These are phyloP conservation scores for Fusarium albidum DNA, from an alignment of 2,329 filamentous ascomycete species.

Conservation along the genomic window DNA sequence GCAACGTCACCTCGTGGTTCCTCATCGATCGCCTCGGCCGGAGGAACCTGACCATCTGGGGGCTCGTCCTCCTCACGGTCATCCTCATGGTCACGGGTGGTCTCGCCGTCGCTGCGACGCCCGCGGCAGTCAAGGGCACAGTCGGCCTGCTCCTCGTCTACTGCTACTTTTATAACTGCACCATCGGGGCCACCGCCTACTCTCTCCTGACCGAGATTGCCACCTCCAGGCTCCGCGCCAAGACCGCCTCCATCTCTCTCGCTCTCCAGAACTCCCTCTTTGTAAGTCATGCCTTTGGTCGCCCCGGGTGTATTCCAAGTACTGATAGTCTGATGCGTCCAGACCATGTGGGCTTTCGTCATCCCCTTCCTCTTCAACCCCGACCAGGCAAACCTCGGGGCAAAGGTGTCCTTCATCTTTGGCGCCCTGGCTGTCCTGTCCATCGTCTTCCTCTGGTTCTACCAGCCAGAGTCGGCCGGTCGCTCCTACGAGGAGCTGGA, in stretches of 20 bases:
- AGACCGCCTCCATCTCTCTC: constrained; percentile 28
- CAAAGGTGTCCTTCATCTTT: constrained; percentile 41
- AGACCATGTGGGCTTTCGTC: constrained; percentile 33
- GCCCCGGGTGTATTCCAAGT: fast-evolving
- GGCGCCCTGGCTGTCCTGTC: constrained; percentile 44
- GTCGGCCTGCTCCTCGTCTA: constrained; percentile 26
- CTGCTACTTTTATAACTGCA: constrained; percentile 31
- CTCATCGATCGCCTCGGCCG: constrained; percentile 29
- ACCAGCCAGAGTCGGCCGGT: constrained; percentile 46
- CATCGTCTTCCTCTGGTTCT: constrained; percentile 45
- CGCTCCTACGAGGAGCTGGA: constrained; percentile 40
- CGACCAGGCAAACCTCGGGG: constrained; percentile 32
- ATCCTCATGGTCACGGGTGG: constrained; percentile 22
- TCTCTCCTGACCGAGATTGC: constrained; percentile 28
- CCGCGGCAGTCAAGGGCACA: constrained; percentile 23
- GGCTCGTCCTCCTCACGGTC: constrained; percentile 16
- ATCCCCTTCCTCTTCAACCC: constrained; percentile 35
- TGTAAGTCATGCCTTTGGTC: constrained; percentile 16
- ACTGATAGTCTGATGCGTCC: background rate
- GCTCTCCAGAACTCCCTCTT: constrained; percentile 26
- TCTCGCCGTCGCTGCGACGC: constrained; percentile 21
- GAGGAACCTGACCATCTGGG: constrained; percentile 24
- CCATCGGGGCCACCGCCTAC: constrained; percentile 33
- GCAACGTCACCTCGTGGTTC: constrained; percentile 31
- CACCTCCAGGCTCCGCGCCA: constrained; percentile 28